Evolutionary conservation across 305 asterid genomes (phyloP).

Genomic region (Withania somnifera): DNA sequence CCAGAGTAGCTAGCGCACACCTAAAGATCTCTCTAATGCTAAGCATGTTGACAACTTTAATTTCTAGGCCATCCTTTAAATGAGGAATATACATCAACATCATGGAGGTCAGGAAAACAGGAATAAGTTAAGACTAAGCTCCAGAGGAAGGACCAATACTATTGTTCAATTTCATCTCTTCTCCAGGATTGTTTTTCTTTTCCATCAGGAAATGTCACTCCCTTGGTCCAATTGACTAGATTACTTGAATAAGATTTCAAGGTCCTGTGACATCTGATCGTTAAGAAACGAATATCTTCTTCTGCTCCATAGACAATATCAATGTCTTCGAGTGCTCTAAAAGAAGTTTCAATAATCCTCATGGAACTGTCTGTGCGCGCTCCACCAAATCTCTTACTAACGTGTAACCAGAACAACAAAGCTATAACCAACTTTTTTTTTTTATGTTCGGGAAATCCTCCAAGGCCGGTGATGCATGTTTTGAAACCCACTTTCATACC

Average conservation of each 20-base stretch:
- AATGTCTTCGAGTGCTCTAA: constrained; percentile 41
- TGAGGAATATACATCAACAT: constrained; percentile 59
- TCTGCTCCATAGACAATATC: constrained; percentile 22
- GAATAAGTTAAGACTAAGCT: constrained; percentile 52
- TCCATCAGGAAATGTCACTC: constrained; percentile 53
- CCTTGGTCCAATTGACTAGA: constrained; percentile 53
- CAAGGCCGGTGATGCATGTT: no score
- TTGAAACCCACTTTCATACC: no score
- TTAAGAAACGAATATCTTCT: constrained; percentile 42
- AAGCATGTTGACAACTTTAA: constrained; percentile 41
- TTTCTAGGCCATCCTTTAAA: constrained; percentile 29
- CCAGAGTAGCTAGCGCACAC: constrained; percentile 37
- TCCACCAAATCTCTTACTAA: constrained; percentile 29
- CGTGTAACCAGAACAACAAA: background rate
- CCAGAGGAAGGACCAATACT: constrained; percentile 36
- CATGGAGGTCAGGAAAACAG: constrained; percentile 54
- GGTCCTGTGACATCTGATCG: constrained; percentile 60
- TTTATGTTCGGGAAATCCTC: no score
- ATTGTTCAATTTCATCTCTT: constrained; percentile 30
- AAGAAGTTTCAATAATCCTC: constrained; percentile 37
- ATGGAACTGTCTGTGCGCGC: constrained; percentile 24
- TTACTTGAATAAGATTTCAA: constrained; percentile 38
- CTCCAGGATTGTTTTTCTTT: constrained; percentile 27
- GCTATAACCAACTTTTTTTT: background rate
- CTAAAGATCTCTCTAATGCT: constrained; percentile 33